A percentile compares a stretch with the other conserved stretches of the same genome.
Conservation (phyloP, 768 basidiomycete species). For the Boletus rex-veris region DNA sequence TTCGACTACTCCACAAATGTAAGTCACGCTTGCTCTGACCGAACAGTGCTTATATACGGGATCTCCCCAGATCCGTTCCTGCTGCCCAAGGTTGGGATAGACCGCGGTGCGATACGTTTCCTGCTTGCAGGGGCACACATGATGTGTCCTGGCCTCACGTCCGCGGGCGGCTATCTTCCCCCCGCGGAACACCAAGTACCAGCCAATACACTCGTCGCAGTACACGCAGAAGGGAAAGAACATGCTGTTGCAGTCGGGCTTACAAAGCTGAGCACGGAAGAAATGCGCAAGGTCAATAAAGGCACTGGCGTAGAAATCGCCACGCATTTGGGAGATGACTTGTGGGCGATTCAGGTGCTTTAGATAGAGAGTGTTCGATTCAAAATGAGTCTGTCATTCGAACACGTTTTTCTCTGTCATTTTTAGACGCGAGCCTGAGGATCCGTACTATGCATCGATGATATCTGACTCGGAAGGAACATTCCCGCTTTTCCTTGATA, state of each 20-base stretch:
- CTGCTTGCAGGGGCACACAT: conserved; percentile 90
- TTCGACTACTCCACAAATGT: conserved; percentile 93
- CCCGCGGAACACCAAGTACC: conserved; percentile 63
- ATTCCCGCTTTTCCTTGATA: conserved; percentile 9
- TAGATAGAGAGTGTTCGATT: conserved; percentile 30
- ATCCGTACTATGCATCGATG: neutral
- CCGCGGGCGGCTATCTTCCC: conserved; percentile 84
- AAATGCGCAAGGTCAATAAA: conserved; percentile 88
- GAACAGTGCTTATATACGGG: neutral
- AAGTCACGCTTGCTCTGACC: conserved; percentile 22
- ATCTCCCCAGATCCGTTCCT: conserved; percentile 77
- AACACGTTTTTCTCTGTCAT: neutral
- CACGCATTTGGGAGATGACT: conserved; percentile 84
- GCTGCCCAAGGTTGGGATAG: conserved; percentile 83
- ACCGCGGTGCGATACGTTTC: conserved; percentile 97
- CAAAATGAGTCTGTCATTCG: neutral
- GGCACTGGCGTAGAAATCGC: conserved; percentile 85
- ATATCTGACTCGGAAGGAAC: conserved; percentile 9
- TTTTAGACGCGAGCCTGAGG: neutral
- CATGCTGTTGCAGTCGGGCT: conserved; percentile 85
- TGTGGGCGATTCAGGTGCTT: conserved; percentile 70
- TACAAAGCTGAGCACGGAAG: conserved; percentile 78
- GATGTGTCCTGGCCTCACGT: conserved; percentile 98
- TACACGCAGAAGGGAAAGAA: conserved; percentile 95
- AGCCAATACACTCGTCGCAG: conserved; percentile 77